Base-by-base conservation (phyloP, 192 early-diverging fungal genomes). In the Coemansia erecta region DNA sequence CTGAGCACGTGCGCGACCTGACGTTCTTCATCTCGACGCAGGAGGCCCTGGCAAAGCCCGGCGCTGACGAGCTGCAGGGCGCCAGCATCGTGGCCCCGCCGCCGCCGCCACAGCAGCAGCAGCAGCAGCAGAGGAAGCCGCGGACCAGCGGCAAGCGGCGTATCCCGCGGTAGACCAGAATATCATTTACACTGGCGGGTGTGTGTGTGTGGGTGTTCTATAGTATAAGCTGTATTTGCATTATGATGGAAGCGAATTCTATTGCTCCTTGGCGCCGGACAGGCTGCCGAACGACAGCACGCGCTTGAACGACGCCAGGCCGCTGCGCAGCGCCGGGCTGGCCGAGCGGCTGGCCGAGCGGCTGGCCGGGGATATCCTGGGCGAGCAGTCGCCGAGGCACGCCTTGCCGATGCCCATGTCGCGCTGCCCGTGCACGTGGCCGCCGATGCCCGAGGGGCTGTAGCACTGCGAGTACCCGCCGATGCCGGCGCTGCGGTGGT, bases 1-100 rank as follows among this genome's bases (percentile, higher is more conserved):
- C 82, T 59, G 94, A 95, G 42, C 92, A 97, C 81, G 84, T 97
- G 6, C 71, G 86, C n/a, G 94, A 98, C 64, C 69, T 98, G 65
- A 90, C 93, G 86, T 87, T 91, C 55, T 95, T 88, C 64, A 67
- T 98, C 28, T 85, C 92, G 18, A 87, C 89, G 14, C 85, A 88
- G 56, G 71, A 90, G 53, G 24, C 51, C 2, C 51, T 75, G 18
- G 50, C 49, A 1, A 19, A 23, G 17, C 44, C 59, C 1, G 48
- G 21, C 17, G 45, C 15, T 3, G 17, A 31, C 35, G 44, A 47
- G 35, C 28, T 59, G 33, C 45, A 59, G 46, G 57, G 57, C 35
- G 57, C 57, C n/a, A 33, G 42, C 13, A 33, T 59, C 13, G 46
- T 59, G 15, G 57, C 45, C 57, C 33, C 48, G 9, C 45, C 42